Evolutionary conservation across 2,329 filamentous ascomycete genomes (phyloP).

Genomic region (Alternaria sp.): DNA sequence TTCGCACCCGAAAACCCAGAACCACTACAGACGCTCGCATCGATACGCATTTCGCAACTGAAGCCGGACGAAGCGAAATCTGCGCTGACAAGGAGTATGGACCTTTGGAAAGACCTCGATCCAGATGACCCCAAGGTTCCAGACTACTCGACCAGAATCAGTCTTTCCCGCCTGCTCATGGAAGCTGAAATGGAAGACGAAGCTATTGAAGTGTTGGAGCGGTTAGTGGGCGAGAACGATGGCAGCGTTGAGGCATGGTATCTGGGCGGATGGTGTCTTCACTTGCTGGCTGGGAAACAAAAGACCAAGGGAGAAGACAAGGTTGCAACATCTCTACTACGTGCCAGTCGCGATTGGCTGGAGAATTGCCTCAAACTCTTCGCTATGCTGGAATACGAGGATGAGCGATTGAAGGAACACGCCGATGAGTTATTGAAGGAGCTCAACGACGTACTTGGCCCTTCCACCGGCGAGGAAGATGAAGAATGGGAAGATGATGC

Average conservation of each 20-base stretch:
- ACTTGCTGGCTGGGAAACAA: slow-evolving; percentile 77
- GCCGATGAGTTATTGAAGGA: slow-evolving; percentile 72
- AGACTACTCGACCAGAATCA: slow-evolving; percentile 86
- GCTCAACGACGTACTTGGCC: slow-evolving; percentile 56
- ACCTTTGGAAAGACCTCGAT: slow-evolving; percentile 81
- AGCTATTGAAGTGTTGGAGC: slow-evolving; percentile 84
- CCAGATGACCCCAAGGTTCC: slow-evolving; percentile 78
- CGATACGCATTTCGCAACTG: slow-evolving; percentile 88
- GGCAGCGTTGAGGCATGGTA: slow-evolving; percentile 97
- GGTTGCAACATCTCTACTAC: slow-evolving; percentile 66
- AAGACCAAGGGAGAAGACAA: slow-evolving; percentile 64
- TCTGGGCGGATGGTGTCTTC: slow-evolving; percentile 91
- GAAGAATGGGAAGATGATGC: slow-evolving; percentile 54
- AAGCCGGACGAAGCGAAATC: slow-evolving; percentile 80
- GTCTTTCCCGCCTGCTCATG: slow-evolving; percentile 84
- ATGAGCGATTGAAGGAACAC: slow-evolving; percentile 79
- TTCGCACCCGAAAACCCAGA: slow-evolving; percentile 83
- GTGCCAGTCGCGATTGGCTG: slow-evolving; percentile 83
- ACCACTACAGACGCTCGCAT: slow-evolving; percentile 94
- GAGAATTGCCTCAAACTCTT: slow-evolving; percentile 84
- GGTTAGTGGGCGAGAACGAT: slow-evolving; percentile 88
- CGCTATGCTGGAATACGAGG: slow-evolving; percentile 81
- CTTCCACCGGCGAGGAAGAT: slow-evolving; percentile 53
- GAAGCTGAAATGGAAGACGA: slow-evolving; percentile 88
- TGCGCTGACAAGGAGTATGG: slow-evolving; percentile 80